phyloP scores from a whole-genome alignment of 2,329 filamentous ascomycete genomes.

The Sclerotinia sclerotiorum region DNA sequence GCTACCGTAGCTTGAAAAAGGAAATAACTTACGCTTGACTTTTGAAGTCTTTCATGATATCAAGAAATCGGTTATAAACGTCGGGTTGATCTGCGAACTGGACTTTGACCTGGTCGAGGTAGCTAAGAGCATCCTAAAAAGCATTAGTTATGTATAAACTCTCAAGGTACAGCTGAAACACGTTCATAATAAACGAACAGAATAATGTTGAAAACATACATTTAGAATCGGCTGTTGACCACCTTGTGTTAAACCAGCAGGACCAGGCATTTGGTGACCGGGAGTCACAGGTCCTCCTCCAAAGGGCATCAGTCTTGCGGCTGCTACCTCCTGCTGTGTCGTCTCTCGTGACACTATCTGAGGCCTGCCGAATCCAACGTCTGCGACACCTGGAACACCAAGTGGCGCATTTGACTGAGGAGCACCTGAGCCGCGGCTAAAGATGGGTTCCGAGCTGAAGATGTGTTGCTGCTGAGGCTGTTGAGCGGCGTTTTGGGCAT shows the following conservation, averaged over 20 bases:
- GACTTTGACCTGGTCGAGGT: slow-evolving; percentile 97
- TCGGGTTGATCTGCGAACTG: slow-evolving; percentile 96
- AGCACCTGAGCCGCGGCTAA: slow-evolving; percentile 13
- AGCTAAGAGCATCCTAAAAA: slow-evolving; percentile 76
- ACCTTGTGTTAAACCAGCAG: slow-evolving; percentile 63
- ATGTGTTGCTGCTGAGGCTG: slow-evolving; percentile 54
- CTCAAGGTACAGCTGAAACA: not conserved
- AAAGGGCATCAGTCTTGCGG: slow-evolving; percentile 63
- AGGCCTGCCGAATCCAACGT: slow-evolving; percentile 62
- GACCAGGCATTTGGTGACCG: slow-evolving; percentile 39
- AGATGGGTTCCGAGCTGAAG: slow-evolving; percentile 54
- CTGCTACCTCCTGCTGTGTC: slow-evolving; percentile 48
- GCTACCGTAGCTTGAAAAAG: slow-evolving; percentile 1
- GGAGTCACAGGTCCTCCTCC: slow-evolving; percentile 42
- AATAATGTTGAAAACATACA: slow-evolving; percentile 46
- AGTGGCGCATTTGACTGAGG: slow-evolving; percentile 48
- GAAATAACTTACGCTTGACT: slow-evolving; percentile 74
- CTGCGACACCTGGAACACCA: slow-evolving; percentile 57
- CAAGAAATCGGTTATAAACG: slow-evolving; percentile 93
- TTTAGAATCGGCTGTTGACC: slow-evolving; percentile 81
- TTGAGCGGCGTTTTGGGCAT: slow-evolving; percentile 46
- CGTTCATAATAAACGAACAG: slow-evolving; percentile 24
- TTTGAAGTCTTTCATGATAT: slow-evolving; percentile 99
- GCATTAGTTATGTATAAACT: slow-evolving; percentile 24
- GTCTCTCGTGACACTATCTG: slow-evolving; percentile 35